phyloP scores from a whole-genome alignment of 2,329 filamentous ascomycete species.

The Colletotrichum musicola region DNA sequence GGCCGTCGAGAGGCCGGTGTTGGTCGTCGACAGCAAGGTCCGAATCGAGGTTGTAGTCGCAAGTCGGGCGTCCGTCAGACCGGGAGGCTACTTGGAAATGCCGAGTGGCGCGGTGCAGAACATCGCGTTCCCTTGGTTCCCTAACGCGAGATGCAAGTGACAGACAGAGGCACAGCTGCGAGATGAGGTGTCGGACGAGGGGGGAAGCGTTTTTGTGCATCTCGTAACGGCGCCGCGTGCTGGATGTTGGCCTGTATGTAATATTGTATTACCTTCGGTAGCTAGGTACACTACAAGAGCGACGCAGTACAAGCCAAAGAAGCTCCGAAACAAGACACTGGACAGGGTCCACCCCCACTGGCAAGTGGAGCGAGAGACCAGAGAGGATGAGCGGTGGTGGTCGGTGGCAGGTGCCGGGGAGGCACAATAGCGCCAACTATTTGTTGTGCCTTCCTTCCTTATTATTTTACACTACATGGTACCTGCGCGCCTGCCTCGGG shows the following conservation, averaged over 20 bases:
- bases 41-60: not conserved
- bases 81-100: not conserved
- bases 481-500: no score
- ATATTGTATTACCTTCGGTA: not conserved
- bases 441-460: no score
- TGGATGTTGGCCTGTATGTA: not conserved
- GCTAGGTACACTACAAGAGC: not conserved
- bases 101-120: not conserved
- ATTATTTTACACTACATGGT: no score
- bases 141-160: not conserved
- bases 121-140: not conserved
- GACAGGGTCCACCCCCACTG: constrained; percentile 34
- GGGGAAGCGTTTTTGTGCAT: not conserved
- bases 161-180: not conserved
- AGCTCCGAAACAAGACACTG: constrained; percentile 33
- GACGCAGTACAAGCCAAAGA: constrained; percentile 17
- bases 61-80: not conserved
- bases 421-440: no score
- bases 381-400: not conserved
- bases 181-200: not conserved
- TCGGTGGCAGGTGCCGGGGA: not conserved
- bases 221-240: not conserved
- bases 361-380: not conserved
- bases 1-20: not conserved
- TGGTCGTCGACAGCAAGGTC: not conserved